Conservation (phyloP, 176 grass and related monocot species). For the Metroxylon sagu region DNA sequence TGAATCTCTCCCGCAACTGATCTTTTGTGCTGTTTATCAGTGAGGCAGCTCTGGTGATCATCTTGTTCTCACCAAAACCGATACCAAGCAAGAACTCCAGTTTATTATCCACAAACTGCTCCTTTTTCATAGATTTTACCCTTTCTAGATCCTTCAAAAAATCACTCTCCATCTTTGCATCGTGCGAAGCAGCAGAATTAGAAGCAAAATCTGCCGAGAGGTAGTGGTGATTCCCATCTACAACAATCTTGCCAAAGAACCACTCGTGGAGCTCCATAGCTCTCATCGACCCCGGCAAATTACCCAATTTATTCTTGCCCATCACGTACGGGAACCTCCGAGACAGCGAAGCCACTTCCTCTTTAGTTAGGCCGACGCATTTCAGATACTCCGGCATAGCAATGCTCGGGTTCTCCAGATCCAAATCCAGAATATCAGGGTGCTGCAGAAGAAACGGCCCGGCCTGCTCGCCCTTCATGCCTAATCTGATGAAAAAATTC, state of each 20-base stretch:
- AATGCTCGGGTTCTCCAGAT: constrained; percentile 45
- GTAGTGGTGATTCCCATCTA: constrained; percentile 21
- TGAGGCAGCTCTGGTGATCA: constrained; percentile 18
- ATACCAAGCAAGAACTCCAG: constrained; percentile 67
- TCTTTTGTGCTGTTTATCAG: constrained; percentile 34
- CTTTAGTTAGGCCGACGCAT: constrained; percentile 32
- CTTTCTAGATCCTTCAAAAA: constrained; percentile 48
- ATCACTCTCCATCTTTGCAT: constrained; percentile 31
- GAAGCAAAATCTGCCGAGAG: constrained; percentile 48
- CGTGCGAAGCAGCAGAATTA: constrained; percentile 23
- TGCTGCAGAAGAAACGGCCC: constrained; percentile 51
- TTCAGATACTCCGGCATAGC: constrained; percentile 52
- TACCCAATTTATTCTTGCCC: constrained; percentile 59
- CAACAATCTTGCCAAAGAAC: constrained; percentile 46
- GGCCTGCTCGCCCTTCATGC: constrained; percentile 38
- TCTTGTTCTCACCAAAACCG: constrained; percentile 66
- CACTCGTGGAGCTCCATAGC: constrained; percentile 38
- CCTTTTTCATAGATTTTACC: constrained; percentile 33
- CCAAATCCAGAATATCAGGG: constrained; percentile 40
- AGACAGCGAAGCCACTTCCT: constrained; percentile 24
- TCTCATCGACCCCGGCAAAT: constrained; percentile 46
- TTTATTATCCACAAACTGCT: constrained; percentile 32
- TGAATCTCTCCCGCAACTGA: constrained; percentile 52
- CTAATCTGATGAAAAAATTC: constrained; percentile 55
- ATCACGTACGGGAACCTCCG: constrained; percentile 45